Evolutionary conservation across 352 stramenopile species (phyloP).

Genomic region (Thraustochytrium sp.): DNA sequence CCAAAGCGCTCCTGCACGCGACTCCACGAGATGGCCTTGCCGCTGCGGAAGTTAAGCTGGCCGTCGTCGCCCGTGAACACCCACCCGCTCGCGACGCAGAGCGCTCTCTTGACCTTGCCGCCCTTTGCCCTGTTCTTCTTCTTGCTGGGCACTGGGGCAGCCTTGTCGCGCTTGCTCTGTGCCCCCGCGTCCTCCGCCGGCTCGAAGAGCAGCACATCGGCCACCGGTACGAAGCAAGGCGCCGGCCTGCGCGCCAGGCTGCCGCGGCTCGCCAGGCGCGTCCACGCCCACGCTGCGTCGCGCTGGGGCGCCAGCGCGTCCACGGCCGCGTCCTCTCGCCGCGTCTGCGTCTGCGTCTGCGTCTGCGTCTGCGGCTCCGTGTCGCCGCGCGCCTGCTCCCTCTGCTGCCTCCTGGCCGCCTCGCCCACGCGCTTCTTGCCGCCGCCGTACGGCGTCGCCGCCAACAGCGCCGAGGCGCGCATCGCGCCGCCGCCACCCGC

Average conservation of each 20-base stretch:
- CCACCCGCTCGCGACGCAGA: not conserved
- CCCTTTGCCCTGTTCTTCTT: not conserved
- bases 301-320: not conserved
- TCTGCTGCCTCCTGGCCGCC: no score
- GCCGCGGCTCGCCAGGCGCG: not conserved
- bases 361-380: no score
- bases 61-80: not conserved
- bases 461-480: no score
- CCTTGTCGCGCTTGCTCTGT: not conserved
- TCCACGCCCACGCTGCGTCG: not conserved
- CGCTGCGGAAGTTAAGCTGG: not conserved
- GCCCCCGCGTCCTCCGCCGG: not conserved
- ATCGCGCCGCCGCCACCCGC: no score
- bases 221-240: slow-evolving; percentile 11
- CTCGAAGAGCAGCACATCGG: slow-evolving; percentile 9
- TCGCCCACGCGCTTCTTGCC: no score
- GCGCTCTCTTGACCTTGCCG: not conserved
- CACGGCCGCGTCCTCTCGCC: no score
- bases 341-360: no score
- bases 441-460: no score
- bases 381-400: no score
- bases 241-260: not conserved
- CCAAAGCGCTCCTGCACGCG: not conserved
- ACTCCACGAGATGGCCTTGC: not conserved
- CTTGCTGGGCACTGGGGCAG: not conserved